phyloP scores from a whole-genome alignment of 768 basidiomycete genomes.

The Pisolithus microcarpus region DNA sequence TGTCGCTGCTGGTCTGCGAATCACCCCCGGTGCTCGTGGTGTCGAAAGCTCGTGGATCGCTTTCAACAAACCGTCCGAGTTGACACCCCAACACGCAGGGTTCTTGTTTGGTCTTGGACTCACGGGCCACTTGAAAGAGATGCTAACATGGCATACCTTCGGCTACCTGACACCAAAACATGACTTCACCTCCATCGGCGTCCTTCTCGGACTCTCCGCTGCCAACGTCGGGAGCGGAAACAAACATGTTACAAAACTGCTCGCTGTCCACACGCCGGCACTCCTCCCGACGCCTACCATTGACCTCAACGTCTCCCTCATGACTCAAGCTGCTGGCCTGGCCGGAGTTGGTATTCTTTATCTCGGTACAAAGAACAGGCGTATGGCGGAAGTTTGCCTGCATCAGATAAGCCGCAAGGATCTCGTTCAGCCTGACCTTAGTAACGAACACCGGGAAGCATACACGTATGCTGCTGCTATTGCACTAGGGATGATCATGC shows the following conservation, averaged over 20 bases:
- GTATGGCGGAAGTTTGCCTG: constrained; percentile 90
- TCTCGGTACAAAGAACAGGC: constrained; percentile 77
- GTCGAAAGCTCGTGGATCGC: constrained; percentile 94
- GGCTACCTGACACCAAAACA: constrained; percentile 94
- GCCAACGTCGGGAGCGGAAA: constrained; percentile 84
- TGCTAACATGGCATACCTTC: constrained; percentile 95
- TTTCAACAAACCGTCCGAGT: constrained; percentile 87
- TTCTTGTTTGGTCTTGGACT: constrained; percentile 90
- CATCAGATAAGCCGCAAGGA: constrained; percentile 74
- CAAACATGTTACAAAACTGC: constrained; percentile 79
- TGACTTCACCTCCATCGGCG: constrained; percentile 88
- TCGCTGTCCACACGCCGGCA: constrained; percentile 91
- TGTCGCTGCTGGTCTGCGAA: constrained; percentile 83
- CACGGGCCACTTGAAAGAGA: constrained; percentile 80
- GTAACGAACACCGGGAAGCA: constrained; percentile 84
- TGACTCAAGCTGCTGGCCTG: constrained; percentile 85
- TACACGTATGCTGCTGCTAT: constrained; percentile 86
- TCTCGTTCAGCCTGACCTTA: constrained; percentile 74
- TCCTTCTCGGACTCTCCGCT: constrained; percentile 88
- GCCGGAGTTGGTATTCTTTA: constrained; percentile 86
- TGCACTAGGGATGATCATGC: constrained; percentile 94
- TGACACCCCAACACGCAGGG: constrained; percentile 93
- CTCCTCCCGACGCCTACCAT: constrained; percentile 80
- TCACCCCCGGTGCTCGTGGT: constrained; percentile 63
- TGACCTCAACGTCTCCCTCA: constrained; percentile 83